Evolutionary conservation across 2,329 filamentous ascomycete species (phyloP).

Genomic region (Mycogone perniciosa): DNA sequence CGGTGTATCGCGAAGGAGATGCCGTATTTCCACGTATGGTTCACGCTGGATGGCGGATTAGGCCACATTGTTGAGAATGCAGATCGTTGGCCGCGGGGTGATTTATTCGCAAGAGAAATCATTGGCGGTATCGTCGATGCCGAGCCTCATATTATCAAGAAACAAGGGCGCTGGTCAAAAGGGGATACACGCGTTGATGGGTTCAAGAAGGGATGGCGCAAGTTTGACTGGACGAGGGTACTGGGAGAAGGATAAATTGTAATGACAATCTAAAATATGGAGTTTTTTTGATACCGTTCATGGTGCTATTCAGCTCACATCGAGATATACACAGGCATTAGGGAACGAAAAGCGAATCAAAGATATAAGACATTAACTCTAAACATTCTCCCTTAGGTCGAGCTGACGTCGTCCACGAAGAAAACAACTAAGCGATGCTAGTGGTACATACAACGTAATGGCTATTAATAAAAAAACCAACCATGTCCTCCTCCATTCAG

Average conservation of each 20-base stretch:
- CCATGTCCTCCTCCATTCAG: too few species aligned
- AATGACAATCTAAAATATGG: background rate
- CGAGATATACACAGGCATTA: too few species aligned
- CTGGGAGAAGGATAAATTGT: slow-evolving; percentile 34
- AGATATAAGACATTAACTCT: background rate
- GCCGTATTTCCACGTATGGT: slow-evolving; percentile 99
- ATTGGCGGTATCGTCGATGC: slow-evolving; percentile 87
- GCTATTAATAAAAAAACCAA: too few species aligned
- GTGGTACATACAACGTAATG: too few species aligned
- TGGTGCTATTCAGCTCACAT: too few species aligned
- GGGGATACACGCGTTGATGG: slow-evolving; percentile 63
- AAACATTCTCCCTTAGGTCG: background rate
- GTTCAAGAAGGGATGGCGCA: slow-evolving; percentile 80
- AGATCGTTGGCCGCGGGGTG: slow-evolving; percentile 78
- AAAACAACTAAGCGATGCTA: too few species aligned
- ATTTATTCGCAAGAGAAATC: slow-evolving; percentile 87
- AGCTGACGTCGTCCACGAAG: too few species aligned
- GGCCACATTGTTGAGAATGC: slow-evolving; percentile 89
- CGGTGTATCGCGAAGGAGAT: slow-evolving; percentile 84
- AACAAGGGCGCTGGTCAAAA: slow-evolving; percentile 77
- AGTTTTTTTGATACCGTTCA: background rate
- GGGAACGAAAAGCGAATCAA: background rate
- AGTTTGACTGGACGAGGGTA: slow-evolving; percentile 80
- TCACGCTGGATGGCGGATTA: slow-evolving; percentile 80
- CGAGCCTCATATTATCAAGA: slow-evolving; percentile 77